Evolutionary conservation across 2,329 filamentous ascomycete species (phyloP).

Genomic region (Aspergillus hortae): DNA sequence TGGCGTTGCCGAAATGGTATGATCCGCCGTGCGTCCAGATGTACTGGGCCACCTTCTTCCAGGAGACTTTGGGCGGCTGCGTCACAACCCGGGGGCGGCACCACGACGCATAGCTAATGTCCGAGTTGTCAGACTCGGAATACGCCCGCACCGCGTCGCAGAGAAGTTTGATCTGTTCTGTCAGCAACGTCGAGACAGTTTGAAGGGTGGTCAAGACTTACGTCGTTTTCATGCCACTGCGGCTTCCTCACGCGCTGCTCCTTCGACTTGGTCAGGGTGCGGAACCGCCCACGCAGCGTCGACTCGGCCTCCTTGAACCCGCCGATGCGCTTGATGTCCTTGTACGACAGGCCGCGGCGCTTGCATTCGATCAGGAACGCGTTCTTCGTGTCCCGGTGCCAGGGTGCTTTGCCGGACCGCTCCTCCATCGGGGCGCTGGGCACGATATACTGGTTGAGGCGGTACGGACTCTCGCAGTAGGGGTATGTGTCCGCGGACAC

Average conservation of each 20-base stretch:
- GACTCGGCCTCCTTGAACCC: slow-evolving; percentile 47
- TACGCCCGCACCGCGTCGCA: slow-evolving; percentile 34
- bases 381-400: slow-evolving; percentile 29
- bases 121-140: slow-evolving; percentile 14
- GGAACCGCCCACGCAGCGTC: slow-evolving; percentile 45
- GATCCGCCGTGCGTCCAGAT: slow-evolving; percentile 52
- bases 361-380: slow-evolving; percentile 41
- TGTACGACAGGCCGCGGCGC: slow-evolving; percentile 43
- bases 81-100: slow-evolving; percentile 7
- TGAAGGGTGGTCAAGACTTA: slow-evolving; percentile 23
- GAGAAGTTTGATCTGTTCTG: slow-evolving; percentile 36
- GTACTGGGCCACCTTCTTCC: slow-evolving; percentile 57
- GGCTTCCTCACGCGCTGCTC: slow-evolving; percentile 46
- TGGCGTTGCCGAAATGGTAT: slow-evolving; percentile 59
- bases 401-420: slow-evolving; percentile 2
- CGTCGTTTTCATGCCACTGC: slow-evolving; percentile 42
- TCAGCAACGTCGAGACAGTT: background rate
- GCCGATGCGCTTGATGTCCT: slow-evolving; percentile 43
- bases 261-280: slow-evolving; percentile 45
- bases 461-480: background rate
- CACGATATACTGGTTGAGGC: slow-evolving; percentile 1
- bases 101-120: slow-evolving; percentile 1
- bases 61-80: slow-evolving; percentile 48
- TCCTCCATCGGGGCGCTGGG: background rate
- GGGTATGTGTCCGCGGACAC: background rate